These are phyloP conservation scores for Penicillium sp. DNA, from an alignment of 2,329 filamentous ascomycete genomes.

Conservation along the genomic window DNA sequence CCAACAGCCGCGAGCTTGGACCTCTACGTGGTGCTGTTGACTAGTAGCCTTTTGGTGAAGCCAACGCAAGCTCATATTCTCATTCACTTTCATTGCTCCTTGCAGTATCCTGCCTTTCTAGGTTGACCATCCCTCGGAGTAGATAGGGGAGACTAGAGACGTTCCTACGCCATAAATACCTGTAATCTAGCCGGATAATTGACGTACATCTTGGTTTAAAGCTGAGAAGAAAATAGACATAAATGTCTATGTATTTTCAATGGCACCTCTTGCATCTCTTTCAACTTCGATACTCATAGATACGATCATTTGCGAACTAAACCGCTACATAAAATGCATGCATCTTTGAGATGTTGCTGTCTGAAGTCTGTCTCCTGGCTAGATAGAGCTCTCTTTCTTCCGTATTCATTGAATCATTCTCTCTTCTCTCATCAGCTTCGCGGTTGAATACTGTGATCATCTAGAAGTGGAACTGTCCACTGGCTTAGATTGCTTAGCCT, in stretches of 20 bases:
- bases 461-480: not conserved
- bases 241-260: not conserved
- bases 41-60: constrained; percentile 4
- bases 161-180: not conserved
- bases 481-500: not conserved
- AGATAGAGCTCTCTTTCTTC: too few species aligned
- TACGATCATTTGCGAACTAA: not conserved
- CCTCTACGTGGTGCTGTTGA: constrained; percentile 8
- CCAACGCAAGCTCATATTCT: not conserved
- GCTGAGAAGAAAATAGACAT: not conserved
- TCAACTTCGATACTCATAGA: not conserved
- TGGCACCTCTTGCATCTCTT: not conserved
- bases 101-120: not conserved
- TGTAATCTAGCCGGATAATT: too few species aligned
- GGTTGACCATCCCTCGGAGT: not conserved
- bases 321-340: not conserved
- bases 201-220: not conserved
- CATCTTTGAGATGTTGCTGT: too few species aligned
- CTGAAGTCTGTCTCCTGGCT: too few species aligned
- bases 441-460: not conserved
- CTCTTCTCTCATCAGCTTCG: not conserved
- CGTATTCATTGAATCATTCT: too few species aligned
- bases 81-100: not conserved
- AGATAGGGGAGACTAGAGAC: not conserved
- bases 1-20: constrained; percentile 2